These are phyloP conservation scores for Hypoxylon sp. DNA, from an alignment of 2,329 filamentous ascomycete genomes.

Conservation along the genomic window DNA sequence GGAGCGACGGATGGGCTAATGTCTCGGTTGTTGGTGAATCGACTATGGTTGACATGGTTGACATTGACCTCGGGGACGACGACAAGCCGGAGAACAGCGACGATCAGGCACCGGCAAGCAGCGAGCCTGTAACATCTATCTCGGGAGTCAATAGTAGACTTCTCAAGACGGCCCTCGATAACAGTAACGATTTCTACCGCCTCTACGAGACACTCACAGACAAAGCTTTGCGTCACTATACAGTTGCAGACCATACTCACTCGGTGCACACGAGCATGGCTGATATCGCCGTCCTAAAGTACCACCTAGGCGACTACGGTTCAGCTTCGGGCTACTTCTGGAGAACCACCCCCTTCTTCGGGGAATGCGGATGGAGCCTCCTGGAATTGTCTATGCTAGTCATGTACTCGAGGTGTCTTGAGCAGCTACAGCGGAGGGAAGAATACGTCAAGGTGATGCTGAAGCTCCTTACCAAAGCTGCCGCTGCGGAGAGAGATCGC, in stretches of 20 bases:
- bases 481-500: constrained; percentile 60
- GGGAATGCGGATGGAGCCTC: constrained; percentile 77
- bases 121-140: constrained; percentile 40
- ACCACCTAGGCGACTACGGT: constrained; percentile 74
- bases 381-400: constrained; percentile 85
- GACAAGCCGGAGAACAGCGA: constrained; percentile 44
- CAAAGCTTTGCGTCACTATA: constrained; percentile 82
- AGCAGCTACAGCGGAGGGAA: constrained; percentile 75
- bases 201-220: constrained; percentile 82
- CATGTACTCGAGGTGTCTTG: constrained; percentile 85
- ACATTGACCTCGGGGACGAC: constrained; percentile 62
- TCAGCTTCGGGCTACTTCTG: constrained; percentile 81
- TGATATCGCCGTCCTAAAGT: constrained; percentile 87
- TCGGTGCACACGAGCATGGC: constrained; percentile 80
- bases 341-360: constrained; percentile 80
- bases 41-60: constrained; percentile 60
- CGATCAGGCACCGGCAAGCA: constrained; percentile 24
- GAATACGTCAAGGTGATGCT: constrained; percentile 82
- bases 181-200: constrained; percentile 69
- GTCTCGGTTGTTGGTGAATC: constrained; percentile 59
- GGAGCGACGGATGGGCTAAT: constrained; percentile 78
- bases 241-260: constrained; percentile 78
- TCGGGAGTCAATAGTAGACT: constrained; percentile 63
- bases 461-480: constrained; percentile 75
- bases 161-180: constrained; percentile 67